phyloP scores from a whole-genome alignment of 2,329 filamentous ascomycete species.

The Mollisia scopiformis region DNA sequence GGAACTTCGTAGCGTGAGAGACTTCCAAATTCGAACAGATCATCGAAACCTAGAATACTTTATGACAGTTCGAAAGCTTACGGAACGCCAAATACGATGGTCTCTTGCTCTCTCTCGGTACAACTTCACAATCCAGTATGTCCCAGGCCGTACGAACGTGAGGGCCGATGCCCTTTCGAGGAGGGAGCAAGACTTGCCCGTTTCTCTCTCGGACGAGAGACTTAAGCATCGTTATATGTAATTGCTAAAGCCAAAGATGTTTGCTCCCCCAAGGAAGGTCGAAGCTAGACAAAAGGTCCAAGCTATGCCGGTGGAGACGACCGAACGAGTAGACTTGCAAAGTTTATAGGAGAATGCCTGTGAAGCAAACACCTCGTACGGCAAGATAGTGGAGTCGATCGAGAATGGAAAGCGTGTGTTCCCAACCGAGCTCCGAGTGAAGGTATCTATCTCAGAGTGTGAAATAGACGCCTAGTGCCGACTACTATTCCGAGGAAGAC shows the following conservation, averaged over 20 bases:
- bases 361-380: neutral
- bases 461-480: neutral
- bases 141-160: neutral
- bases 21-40: neutral
- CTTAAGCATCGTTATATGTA: neutral
- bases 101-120: neutral
- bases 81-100: neutral
- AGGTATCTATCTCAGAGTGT: neutral
- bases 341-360: neutral
- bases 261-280: neutral
- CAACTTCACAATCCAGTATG: neutral
- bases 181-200: neutral
- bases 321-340: neutral
- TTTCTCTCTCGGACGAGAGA: neutral
- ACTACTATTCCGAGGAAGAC: neutral
- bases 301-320: neutral
- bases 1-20: neutral
- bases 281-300: neutral
- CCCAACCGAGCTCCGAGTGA: neutral
- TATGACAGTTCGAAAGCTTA: slow-evolving; percentile 1
- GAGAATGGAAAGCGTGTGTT: neutral
- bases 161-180: neutral
- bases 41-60: slow-evolving; percentile 1
- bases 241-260: neutral
- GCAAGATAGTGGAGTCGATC: neutral